Conservation (phyloP, 2,329 filamentous ascomycete species). For the Penicillium sp. region DNA sequence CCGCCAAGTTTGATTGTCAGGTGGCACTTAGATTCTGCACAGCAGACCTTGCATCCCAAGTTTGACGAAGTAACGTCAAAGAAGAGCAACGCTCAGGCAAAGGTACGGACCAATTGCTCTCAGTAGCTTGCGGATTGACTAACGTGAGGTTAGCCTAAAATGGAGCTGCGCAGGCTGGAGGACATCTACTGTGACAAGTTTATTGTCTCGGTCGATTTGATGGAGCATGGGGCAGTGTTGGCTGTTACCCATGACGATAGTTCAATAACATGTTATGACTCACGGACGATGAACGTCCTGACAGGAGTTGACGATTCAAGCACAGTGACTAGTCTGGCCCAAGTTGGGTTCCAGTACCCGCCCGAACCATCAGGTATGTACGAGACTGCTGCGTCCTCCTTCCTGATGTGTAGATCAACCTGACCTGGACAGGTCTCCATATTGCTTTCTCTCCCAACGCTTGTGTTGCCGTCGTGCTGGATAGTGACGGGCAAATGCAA, state of each 20-base stretch:
- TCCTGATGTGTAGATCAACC: not conserved
- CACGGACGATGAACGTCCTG: conserved; percentile 66
- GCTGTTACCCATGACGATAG: conserved; percentile 76
- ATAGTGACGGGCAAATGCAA: conserved; percentile 40
- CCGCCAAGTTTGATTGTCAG: conserved; percentile 71
- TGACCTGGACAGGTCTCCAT: conserved; percentile 33
- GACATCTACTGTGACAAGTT: conserved; percentile 68
- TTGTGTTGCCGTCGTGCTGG: conserved; percentile 39
- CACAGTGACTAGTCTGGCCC: conserved; percentile 65
- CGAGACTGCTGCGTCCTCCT: not conserved
- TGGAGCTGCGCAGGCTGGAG: conserved; percentile 60
- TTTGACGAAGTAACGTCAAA: conserved; percentile 72
- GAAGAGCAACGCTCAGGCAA: conserved; percentile 51
- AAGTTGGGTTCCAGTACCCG: conserved; percentile 72
- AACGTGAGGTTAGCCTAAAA: conserved; percentile 40
- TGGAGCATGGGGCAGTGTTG: conserved; percentile 68
- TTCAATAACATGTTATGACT: conserved; percentile 73
- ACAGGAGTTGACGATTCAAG: conserved; percentile 61
- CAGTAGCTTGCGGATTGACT: conserved; percentile 15
- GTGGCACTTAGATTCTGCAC: conserved; percentile 70
- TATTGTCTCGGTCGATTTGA: conserved; percentile 62
- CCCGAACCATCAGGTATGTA: conserved; percentile 61
- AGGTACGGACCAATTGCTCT: conserved; percentile 25
- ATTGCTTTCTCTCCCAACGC: conserved; percentile 45
- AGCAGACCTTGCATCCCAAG: conserved; percentile 66